Evolutionary conservation across 2,329 filamentous ascomycete genomes (phyloP).

Genomic region (Talaromyces sp.): DNA sequence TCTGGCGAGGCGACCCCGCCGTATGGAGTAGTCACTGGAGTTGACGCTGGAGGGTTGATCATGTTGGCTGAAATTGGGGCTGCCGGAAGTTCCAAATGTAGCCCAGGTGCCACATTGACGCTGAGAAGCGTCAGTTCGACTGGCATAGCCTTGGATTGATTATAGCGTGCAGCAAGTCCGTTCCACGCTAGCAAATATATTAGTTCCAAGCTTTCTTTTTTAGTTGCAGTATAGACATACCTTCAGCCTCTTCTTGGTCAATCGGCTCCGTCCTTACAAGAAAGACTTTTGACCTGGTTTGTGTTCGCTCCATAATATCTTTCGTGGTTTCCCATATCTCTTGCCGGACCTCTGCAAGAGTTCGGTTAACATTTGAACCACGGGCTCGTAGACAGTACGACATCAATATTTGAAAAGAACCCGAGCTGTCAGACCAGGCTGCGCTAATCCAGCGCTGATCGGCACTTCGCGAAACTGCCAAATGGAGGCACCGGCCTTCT

Average conservation of each 20-base stretch:
- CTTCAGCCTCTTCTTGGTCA: conserved; percentile 48
- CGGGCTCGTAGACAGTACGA: conserved; percentile 50
- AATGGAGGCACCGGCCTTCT: conserved; percentile 53
- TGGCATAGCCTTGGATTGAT: conserved; percentile 27
- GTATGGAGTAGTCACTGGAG: conserved; percentile 35
- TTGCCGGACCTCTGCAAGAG: conserved; percentile 46
- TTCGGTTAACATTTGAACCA: conserved; percentile 23
- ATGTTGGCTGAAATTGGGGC: conserved; percentile 27
- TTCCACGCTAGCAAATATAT: conserved; percentile 31
- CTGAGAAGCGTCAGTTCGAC: conserved; percentile 33
- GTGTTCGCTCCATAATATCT: conserved; percentile 48
- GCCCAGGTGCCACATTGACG: conserved; percentile 30
- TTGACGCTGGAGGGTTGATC: conserved; percentile 30
- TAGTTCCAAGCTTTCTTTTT: not conserved
- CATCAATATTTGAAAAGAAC: conserved; percentile 48
- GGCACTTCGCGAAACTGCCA: conserved; percentile 53
- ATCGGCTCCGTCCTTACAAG: conserved; percentile 49
- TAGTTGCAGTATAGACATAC: conserved; percentile 22
- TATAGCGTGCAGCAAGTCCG: conserved; percentile 32
- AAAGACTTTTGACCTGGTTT: conserved; percentile 52
- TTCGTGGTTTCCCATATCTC: conserved; percentile 56
- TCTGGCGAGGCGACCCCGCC: conserved; percentile 37
- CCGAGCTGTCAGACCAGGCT: conserved; percentile 56
- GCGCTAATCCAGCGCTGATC: conserved; percentile 56
- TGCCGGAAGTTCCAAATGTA: conserved; percentile 29